A percentile compares a stretch with the other conserved stretches of the same genome.
Evolutionary conservation across 2,329 filamentous ascomycete genomes (phyloP).

Genomic region (Pestalotiopsis sp.): DNA sequence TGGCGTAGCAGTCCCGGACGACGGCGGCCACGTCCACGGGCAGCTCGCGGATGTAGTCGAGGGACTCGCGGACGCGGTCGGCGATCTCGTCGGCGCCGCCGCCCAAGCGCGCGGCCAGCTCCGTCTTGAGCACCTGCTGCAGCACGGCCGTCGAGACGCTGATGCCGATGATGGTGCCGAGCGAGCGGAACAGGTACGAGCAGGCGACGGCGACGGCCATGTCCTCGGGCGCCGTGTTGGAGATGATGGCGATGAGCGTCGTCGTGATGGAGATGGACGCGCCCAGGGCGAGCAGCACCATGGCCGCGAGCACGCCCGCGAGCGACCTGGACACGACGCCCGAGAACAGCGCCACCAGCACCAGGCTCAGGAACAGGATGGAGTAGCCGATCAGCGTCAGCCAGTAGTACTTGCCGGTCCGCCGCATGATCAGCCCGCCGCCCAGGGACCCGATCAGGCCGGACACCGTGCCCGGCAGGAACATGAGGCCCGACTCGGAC

Average conservation of each 20-base stretch:
- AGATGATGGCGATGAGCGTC: conserved; percentile 71
- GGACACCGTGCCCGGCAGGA: conserved; percentile 67
- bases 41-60: conserved; percentile 69
- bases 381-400: conserved; percentile 63
- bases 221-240: conserved; percentile 68
- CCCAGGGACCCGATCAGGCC: conserved; percentile 67
- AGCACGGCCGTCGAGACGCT: conserved; percentile 73
- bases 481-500: conserved; percentile 63
- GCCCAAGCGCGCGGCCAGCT: conserved; percentile 55
- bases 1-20: conserved; percentile 69
- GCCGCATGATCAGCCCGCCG: conserved; percentile 68
- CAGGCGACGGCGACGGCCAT: conserved; percentile 78
- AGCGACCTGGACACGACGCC: conserved; percentile 54
- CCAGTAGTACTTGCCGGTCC: conserved; percentile 72
- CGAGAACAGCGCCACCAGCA: conserved; percentile 58
- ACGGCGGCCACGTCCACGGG: conserved; percentile 60
- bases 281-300: conserved; percentile 50
- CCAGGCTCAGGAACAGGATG: conserved; percentile 54
- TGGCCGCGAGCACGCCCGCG: conserved; percentile 56
- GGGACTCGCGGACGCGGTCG: conserved; percentile 67
- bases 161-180: conserved; percentile 77
- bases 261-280: conserved; percentile 65
- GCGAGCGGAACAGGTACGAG: conserved; percentile 78
- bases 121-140: conserved; percentile 66
- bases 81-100: conserved; percentile 68